Evolutionary conservation across 75 land plant genomes (phyloP).

Genomic region (Adiantum capillusveneris): DNA sequence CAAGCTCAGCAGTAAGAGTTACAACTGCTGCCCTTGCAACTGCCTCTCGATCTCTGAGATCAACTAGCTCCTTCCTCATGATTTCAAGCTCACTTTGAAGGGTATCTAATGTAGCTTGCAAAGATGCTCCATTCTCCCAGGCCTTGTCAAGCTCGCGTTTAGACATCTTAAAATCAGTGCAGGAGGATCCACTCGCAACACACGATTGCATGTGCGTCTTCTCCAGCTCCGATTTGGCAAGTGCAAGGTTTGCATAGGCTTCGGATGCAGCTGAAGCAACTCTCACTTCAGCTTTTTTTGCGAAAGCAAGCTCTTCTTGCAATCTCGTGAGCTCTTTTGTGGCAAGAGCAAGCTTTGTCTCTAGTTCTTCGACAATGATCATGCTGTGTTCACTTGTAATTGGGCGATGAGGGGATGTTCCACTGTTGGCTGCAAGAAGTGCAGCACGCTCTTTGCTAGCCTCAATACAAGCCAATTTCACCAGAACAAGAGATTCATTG

Average conservation of each 20-base stretch:
- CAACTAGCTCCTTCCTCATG: slow-evolving; percentile 45
- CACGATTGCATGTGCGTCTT: slow-evolving; percentile 34
- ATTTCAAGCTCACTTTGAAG: slow-evolving; percentile 42
- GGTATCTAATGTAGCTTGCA: slow-evolving; percentile 25
- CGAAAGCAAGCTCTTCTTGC: slow-evolving; percentile 44
- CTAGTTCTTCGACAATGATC: slow-evolving; percentile 8
- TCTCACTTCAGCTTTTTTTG: slow-evolving; percentile 35
- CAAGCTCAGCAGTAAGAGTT: slow-evolving; percentile 46
- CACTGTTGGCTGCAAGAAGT: slow-evolving; percentile 32
- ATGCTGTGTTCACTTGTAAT: slow-evolving; percentile 24
- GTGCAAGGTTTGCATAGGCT: slow-evolving; percentile 23
- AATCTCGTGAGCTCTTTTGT: slow-evolving; percentile 48
- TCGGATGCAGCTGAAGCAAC: slow-evolving; percentile 17
- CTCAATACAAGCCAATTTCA: slow-evolving; percentile 52
- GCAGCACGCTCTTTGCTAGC: slow-evolving; percentile 47
- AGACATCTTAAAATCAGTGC: slow-evolving; percentile 45
- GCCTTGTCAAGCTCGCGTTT: slow-evolving; percentile 45
- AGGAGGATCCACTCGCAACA: background rate
- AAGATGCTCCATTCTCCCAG: slow-evolving; percentile 46
- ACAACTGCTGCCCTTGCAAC: slow-evolving; percentile 48
- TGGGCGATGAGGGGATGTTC: slow-evolving; percentile 27
- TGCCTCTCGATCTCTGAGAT: slow-evolving; percentile 50
- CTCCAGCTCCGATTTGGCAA: slow-evolving; percentile 55
- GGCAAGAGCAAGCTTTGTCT: slow-evolving; percentile 33
- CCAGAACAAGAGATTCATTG: slow-evolving; percentile 57